Conservation (phyloP, 257 asterid genomes). For the Leonotis leonurus region DNA sequence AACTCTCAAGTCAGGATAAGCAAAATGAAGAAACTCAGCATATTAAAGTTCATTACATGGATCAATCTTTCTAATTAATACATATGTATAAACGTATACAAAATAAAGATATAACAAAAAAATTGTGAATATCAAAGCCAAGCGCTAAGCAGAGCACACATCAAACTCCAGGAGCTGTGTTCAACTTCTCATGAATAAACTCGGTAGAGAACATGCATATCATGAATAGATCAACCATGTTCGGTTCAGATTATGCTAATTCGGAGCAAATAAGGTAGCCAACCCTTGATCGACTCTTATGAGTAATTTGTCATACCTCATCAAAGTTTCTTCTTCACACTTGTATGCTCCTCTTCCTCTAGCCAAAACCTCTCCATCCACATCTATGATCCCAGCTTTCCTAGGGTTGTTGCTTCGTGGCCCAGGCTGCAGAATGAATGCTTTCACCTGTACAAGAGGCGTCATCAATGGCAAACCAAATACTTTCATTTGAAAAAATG, state of each 20-base stretch:
- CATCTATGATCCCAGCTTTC: constrained; percentile 44
- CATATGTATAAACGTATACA: no score
- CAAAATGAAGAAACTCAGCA: no score
- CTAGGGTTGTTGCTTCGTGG: constrained; percentile 34
- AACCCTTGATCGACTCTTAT: constrained; percentile 76
- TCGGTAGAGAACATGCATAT: background rate
- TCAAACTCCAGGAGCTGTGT: background rate
- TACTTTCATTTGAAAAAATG: no score
- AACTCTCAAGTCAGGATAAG: no score
- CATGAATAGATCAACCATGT: background rate
- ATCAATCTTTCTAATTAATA: no score
- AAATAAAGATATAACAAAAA: no score
- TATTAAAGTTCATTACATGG: no score
- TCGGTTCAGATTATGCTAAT: constrained; percentile 7
- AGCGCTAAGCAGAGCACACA: background rate
- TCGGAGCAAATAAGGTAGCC: constrained; percentile 80
- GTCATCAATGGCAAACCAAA: background rate
- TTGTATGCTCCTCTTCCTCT: constrained; percentile 71
- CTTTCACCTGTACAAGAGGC: constrained; percentile 58
- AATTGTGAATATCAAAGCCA: no score
- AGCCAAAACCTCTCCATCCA: constrained; percentile 67
- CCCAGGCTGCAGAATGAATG: constrained; percentile 78
- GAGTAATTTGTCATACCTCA: constrained; percentile 63
- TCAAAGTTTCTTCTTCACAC: constrained; percentile 50
- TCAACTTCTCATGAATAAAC: background rate